Conservation (phyloP, 371 early-diverging fungal species). For the Parasitella parasitica region DNA sequence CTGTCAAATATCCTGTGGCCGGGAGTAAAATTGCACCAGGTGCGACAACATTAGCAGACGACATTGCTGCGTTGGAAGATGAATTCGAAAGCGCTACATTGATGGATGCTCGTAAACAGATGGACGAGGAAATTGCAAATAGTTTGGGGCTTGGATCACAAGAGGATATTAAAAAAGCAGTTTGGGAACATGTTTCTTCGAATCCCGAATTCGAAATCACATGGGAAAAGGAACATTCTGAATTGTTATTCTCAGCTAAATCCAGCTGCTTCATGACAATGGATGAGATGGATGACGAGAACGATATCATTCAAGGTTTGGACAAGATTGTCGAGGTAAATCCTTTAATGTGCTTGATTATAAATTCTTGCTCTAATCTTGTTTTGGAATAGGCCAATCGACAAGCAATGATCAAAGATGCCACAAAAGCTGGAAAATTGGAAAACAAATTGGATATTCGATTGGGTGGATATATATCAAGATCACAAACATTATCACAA, state of each 20-base stretch:
- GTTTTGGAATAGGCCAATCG: constrained; percentile 52
- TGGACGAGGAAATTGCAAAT: constrained; percentile 39
- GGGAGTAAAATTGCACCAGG: constrained; percentile 59
- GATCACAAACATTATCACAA: constrained; percentile 60
- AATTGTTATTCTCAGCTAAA: constrained; percentile 43
- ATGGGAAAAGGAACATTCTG: constrained; percentile 44
- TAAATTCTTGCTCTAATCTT: no score
- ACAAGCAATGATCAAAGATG: constrained; percentile 76
- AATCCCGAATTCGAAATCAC: constrained; percentile 38
- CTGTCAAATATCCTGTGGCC: constrained; percentile 67
- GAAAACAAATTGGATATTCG: constrained; percentile 81
- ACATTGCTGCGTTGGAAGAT: constrained; percentile 45
- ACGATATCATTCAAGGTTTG: constrained; percentile 45
- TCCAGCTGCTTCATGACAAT: constrained; percentile 42
- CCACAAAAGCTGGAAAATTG: constrained; percentile 75
- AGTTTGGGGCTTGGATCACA: constrained; percentile 19
- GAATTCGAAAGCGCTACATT: constrained; percentile 47
- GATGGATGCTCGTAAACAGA: constrained; percentile 41
- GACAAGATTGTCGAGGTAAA: constrained; percentile 47
- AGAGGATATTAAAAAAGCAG: constrained; percentile 34
- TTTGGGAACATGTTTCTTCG: constrained; percentile 33
- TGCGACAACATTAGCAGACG: constrained; percentile 27
- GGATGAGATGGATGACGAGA: constrained; percentile 36
- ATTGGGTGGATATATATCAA: constrained; percentile 79
- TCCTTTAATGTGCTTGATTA: not conserved